These are phyloP conservation scores for Linum usitatissimum DNA, from an alignment of 345 rosid genomes.

Conservation along the genomic window DNA sequence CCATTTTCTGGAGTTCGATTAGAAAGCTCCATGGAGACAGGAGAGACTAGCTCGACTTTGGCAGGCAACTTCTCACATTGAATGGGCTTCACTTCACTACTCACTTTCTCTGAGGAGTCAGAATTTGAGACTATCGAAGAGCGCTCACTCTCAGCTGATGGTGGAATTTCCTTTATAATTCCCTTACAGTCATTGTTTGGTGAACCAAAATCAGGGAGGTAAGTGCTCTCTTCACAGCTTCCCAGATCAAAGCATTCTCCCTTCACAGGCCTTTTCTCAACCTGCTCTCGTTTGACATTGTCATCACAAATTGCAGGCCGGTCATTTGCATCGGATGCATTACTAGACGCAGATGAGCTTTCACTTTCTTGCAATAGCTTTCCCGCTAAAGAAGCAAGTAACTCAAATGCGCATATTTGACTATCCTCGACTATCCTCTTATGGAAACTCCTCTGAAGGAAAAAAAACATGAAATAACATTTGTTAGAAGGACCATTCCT, in stretches of 20 bases:
- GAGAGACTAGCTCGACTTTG: background rate
- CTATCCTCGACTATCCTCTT: slow-evolving; percentile 33
- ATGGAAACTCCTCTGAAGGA: slow-evolving; percentile 37
- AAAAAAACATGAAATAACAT: slow-evolving; percentile 17
- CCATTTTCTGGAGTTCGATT: background rate
- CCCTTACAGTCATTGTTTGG: slow-evolving; percentile 21
- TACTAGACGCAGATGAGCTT: slow-evolving; percentile 61
- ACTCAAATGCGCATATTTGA: slow-evolving; percentile 56
- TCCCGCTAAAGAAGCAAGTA: slow-evolving; percentile 85
- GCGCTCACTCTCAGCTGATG: slow-evolving; percentile 24
- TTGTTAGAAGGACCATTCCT: slow-evolving; percentile 16
- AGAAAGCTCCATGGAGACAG: background rate
- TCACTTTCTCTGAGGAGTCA: slow-evolving; percentile 8
- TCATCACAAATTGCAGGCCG: slow-evolving; percentile 25
- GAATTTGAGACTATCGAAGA: slow-evolving; percentile 19
- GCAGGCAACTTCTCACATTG: background rate
- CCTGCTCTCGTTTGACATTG: slow-evolving; percentile 28
- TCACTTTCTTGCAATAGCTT: slow-evolving; percentile 75
- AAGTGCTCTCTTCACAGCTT: slow-evolving; percentile 28
- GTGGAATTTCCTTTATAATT: slow-evolving; percentile 18
- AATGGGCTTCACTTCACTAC: background rate
- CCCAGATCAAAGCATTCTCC: slow-evolving; percentile 34
- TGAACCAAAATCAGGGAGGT: slow-evolving; percentile 19
- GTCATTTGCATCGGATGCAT: slow-evolving; percentile 51
- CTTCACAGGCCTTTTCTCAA: slow-evolving; percentile 30